phyloP scores from a whole-genome alignment of 441 rosid genomes.

The Populus tomentosa region DNA sequence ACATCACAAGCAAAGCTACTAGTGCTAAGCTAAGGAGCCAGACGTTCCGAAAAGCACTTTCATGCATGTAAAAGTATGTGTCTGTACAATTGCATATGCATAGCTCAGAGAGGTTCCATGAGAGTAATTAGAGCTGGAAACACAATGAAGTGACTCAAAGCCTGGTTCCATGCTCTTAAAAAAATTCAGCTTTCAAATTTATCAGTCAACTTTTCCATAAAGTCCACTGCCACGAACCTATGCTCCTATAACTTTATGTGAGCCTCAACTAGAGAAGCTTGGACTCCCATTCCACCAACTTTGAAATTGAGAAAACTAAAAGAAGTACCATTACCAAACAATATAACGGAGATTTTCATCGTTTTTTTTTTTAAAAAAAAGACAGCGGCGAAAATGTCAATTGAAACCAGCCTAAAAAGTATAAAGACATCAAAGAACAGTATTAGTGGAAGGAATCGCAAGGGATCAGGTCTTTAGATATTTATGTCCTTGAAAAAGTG shows the following conservation, averaged over 20 bases:
- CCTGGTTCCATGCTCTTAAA: conserved; percentile 7
- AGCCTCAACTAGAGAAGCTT: not conserved
- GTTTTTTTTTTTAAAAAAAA: not conserved
- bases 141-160: conserved; percentile 17
- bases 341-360: not conserved
- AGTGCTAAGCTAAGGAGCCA: not conserved
- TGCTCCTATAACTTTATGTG: not conserved
- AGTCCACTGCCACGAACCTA: conserved; percentile 9
- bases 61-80: not conserved
- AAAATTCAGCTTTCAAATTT: not conserved
- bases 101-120: too few relatives aligned
- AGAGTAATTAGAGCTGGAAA: conserved; percentile 10
- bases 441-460: not conserved
- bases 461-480: not conserved
- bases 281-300: not conserved
- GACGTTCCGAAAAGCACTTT: conserved; percentile 5
- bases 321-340: not conserved
- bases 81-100: conserved; percentile 11
- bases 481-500: not conserved
- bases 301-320: not conserved
- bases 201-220: not conserved
- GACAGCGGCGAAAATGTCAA: not conserved
- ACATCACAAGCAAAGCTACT: not conserved
- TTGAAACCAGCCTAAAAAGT: not conserved
- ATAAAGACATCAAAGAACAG: not conserved